Conservation (phyloP, 306 rosid species). For the Cyamopsis tetragonoloba region DNA sequence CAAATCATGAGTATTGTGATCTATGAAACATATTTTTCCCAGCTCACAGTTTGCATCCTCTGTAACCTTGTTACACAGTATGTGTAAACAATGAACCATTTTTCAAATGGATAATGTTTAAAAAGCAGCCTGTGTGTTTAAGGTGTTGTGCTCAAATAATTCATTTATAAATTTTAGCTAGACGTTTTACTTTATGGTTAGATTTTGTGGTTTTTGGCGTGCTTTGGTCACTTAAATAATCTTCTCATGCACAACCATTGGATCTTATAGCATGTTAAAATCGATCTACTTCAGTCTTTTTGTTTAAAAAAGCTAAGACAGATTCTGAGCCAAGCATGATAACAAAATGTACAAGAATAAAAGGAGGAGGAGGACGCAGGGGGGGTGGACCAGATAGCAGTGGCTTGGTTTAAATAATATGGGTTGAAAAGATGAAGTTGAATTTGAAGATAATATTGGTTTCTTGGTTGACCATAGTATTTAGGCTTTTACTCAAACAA, state of each 20-base stretch:
- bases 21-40: neutral
- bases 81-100: neutral
- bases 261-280: neutral
- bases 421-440: neutral
- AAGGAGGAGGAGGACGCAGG: neutral
- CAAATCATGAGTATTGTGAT: neutral
- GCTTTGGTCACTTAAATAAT: neutral
- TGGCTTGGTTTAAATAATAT: neutral
- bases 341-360: neutral
- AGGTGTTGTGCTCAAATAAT: neutral
- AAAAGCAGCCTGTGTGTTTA: constrained; percentile 8
- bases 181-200: neutral
- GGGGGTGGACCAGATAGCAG: neutral
- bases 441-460: neutral
- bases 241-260: neutral
- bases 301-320: neutral
- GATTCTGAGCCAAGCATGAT: neutral
- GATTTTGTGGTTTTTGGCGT: neutral
- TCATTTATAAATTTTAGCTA: neutral
- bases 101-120: neutral
- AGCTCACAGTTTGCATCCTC: neutral
- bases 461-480: neutral
- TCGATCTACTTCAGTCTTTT: neutral
- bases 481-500: neutral
- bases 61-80: no score